Base-by-base conservation (phyloP, 2,329 filamentous ascomycete species). In the Aotearoamyces nothofagi region DNA sequence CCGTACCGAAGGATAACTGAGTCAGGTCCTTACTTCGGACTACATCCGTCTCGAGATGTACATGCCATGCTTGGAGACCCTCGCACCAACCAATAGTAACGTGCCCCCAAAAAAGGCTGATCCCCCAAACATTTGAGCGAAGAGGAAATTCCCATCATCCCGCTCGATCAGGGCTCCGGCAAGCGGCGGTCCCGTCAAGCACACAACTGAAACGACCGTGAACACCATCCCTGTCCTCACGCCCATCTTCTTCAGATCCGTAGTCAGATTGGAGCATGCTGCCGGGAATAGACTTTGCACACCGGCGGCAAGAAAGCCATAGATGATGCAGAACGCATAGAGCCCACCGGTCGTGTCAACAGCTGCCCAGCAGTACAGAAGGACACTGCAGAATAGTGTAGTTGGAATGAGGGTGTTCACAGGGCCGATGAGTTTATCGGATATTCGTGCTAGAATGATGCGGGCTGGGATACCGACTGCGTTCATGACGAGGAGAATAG, bases 171-270 rank as follows among this genome's bases (percentile, higher is more conserved):
- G 40, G 0, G 56, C 60, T 3, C 63, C 65, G 1, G 59, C 62
- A 31, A 68, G 57, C 1, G 63, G 61, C 4, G 61, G 56, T 0
- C 64, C 63, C 3, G 60, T 66, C 16, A 68, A 42, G 9, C 54
- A 57, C 1, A 62, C 59, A 20, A 68, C 50, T 10, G 54, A 57
- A 11, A 65, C 55, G 19, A 66, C 54, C 10, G 38, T 60, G 31
- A 68, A 56, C 4, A 58, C 53, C 62, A 68, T 67, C 1, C 63
- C 64, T 39, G 61, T 58, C 2, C 63, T 45, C 9, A 61, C 56
- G 0, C 64, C 65, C 5, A 54, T 53, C 37, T 64, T 67, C 35
- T 56, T 59, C 28, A 64, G 33, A 39, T 67, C 61, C 0, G 52
- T 53, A 1, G 58, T 63, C 29, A 67, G 43, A 22, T 55, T 59